These are phyloP conservation scores for Stephania japonica DNA, from an alignment of 164 flowering plant species.

Conservation along the genomic window DNA sequence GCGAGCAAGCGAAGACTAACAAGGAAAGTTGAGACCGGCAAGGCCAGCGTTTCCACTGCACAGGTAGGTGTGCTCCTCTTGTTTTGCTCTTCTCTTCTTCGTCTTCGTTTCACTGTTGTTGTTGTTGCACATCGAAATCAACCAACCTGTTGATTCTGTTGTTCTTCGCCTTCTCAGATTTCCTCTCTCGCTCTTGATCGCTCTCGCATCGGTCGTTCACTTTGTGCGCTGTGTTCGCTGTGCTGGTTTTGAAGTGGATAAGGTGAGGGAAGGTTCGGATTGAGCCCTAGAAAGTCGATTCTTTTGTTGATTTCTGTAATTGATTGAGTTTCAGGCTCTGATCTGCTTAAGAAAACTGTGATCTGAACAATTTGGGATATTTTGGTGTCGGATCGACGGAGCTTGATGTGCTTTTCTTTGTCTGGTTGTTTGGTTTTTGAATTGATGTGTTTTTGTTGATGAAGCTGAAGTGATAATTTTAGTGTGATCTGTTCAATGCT, in stretches of 20 bases:
- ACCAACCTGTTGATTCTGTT: too few relatives aligned
- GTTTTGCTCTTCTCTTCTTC: not conserved
- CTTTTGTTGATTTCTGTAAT: not conserved
- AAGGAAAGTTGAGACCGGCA: not conserved
- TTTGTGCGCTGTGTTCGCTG: not conserved
- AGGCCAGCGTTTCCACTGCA: not conserved
- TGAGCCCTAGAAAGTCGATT: slow-evolving; percentile 8
- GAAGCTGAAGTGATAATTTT: not conserved
- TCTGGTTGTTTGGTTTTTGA: too few relatives aligned
- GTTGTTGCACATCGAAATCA: too few relatives aligned
- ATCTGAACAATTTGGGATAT: not conserved
- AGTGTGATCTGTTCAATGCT: not conserved
- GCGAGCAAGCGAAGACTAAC: not conserved
- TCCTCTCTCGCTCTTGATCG: not conserved
- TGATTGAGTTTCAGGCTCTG: not conserved
- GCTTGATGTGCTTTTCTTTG: too few relatives aligned
- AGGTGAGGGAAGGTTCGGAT: not conserved
- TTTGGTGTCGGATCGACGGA: not conserved
- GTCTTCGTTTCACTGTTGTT: not conserved
- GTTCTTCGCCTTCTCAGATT: not conserved
- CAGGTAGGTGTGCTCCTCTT: too few relatives aligned
- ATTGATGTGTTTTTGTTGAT: not conserved
- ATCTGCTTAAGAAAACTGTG: not conserved
- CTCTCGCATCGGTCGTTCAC: not conserved
- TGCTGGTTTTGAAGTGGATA: not conserved